Evolutionary conservation across 805 yeast genomes (phyloP).

Genomic region (Sugiyamaella chiloensis): DNA sequence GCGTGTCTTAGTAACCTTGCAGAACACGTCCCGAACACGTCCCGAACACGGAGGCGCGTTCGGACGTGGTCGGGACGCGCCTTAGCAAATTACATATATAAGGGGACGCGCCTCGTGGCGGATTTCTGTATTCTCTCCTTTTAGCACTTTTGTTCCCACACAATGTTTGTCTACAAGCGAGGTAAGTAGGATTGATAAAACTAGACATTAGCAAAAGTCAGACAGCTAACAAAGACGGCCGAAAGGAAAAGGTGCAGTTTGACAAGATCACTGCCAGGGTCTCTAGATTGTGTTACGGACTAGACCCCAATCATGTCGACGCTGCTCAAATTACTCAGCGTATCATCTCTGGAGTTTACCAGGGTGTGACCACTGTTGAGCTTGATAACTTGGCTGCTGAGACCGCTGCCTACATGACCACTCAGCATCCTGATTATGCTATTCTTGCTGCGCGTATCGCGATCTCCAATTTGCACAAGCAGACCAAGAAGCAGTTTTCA

Average conservation of each 20-base stretch:
- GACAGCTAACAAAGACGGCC: constrained; percentile 58
- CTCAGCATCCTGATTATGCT: constrained; percentile 97
- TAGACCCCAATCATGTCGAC: constrained; percentile 88
- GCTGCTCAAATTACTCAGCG: constrained; percentile 95
- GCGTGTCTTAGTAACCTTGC: constrained; percentile 3
- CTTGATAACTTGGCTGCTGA: constrained; percentile 85
- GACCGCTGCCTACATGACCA: constrained; percentile 96
- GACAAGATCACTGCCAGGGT: constrained; percentile 96
- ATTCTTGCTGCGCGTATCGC: constrained; percentile 94
- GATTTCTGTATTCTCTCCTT: no score
- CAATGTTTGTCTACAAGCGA: constrained; percentile 26
- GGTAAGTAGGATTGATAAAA: constrained; percentile 18
- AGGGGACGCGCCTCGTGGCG: constrained; percentile 4
- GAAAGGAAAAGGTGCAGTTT: constrained; percentile 88
- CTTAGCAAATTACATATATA: neutral
- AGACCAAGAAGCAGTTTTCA: constrained; percentile 83
- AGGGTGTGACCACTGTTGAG: constrained; percentile 93
- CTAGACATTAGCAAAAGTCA: neutral
- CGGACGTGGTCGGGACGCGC: no score
- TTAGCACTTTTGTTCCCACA: neutral
- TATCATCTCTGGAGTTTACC: constrained; percentile 88
- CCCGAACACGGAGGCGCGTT: no score
- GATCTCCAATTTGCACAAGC: constrained; percentile 89
- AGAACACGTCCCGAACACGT: constrained; percentile 7
- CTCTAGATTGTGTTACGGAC: constrained; percentile 89